Evolutionary conservation across 148 eudicot genomes (phyloP).

Genomic region (Fagopyrum tataricum): DNA sequence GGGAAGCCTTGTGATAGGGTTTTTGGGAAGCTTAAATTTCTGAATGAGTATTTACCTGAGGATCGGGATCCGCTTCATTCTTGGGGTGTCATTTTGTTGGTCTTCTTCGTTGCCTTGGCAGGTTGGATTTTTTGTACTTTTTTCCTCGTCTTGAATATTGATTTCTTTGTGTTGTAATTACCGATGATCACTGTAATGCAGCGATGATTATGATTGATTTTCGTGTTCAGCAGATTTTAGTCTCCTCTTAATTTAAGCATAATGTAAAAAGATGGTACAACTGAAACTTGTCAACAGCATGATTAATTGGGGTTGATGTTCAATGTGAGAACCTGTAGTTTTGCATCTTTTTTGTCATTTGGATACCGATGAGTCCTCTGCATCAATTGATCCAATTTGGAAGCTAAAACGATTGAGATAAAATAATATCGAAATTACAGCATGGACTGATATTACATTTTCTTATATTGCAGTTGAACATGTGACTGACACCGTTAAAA

Average conservation of each 20-base stretch:
- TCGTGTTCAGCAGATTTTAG: neutral
- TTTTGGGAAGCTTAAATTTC: slow-evolving; percentile 30
- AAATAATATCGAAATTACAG: too few species aligned
- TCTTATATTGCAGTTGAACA: slow-evolving; percentile 13
- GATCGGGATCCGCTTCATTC: slow-evolving; percentile 63
- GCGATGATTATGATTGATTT: neutral
- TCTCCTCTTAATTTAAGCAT: neutral
- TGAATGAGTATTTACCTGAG: slow-evolving; percentile 65
- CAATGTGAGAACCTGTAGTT: neutral
- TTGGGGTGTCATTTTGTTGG: slow-evolving; percentile 46
- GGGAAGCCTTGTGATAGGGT: slow-evolving; percentile 24
- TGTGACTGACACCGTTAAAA: slow-evolving; percentile 21
- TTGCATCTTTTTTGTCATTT: neutral
- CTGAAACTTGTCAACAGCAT: neutral
- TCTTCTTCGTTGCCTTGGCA: slow-evolving; percentile 37
- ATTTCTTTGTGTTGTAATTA: neutral
- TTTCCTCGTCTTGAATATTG: neutral
- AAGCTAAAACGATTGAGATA: too few species aligned
- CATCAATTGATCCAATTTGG: neutral
- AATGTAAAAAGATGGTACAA: neutral
- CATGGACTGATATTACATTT: slow-evolving; percentile 16
- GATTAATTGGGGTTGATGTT: neutral
- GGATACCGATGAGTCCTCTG: neutral
- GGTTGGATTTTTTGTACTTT: slow-evolving; percentile 22
- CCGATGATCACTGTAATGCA: neutral